phyloP scores from a whole-genome alignment of 2,329 filamentous ascomycete genomes.

The Phialocephala sp. region DNA sequence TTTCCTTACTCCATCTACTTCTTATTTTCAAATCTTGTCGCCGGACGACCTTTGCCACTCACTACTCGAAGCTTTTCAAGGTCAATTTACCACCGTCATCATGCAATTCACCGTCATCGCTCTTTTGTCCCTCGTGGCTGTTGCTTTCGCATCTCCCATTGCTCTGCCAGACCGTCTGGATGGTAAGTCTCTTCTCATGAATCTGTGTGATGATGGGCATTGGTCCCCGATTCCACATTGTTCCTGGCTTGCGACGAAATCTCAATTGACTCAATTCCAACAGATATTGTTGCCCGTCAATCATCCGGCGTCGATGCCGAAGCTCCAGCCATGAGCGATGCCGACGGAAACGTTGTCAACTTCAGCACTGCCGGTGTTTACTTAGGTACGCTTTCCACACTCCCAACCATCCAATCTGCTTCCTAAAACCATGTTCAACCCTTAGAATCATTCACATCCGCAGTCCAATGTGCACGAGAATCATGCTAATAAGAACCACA shows the following conservation, averaged over 20 bases:
- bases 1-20: slow-evolving; percentile 24
- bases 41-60: slow-evolving; percentile 38
- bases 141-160: slow-evolving; percentile 37
- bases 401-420: too few species aligned
- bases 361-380: slow-evolving; percentile 36
- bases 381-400: slow-evolving; percentile 30
- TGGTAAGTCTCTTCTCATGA: slow-evolving; percentile 27
- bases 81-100: slow-evolving; percentile 28
- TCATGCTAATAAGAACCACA: neutral
- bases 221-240: too few species aligned
- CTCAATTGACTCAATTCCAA: slow-evolving; percentile 4
- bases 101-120: slow-evolving; percentile 41
- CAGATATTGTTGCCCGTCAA: slow-evolving; percentile 29
- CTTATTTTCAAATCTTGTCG: slow-evolving; percentile 36
- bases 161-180: slow-evolving; percentile 29
- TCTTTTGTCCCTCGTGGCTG: slow-evolving; percentile 38
- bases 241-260: neutral
- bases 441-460: too few species aligned
- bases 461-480: neutral
- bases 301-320: slow-evolving; percentile 26
- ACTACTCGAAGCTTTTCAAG: slow-evolving; percentile 21
- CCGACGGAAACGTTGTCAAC: slow-evolving; percentile 34
- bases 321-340: slow-evolving; percentile 36
- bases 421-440: too few species aligned
- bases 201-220: neutral